These are phyloP conservation scores for Scheffersomyces lignosus DNA, from an alignment of 805 yeast genomes.

Conservation along the genomic window DNA sequence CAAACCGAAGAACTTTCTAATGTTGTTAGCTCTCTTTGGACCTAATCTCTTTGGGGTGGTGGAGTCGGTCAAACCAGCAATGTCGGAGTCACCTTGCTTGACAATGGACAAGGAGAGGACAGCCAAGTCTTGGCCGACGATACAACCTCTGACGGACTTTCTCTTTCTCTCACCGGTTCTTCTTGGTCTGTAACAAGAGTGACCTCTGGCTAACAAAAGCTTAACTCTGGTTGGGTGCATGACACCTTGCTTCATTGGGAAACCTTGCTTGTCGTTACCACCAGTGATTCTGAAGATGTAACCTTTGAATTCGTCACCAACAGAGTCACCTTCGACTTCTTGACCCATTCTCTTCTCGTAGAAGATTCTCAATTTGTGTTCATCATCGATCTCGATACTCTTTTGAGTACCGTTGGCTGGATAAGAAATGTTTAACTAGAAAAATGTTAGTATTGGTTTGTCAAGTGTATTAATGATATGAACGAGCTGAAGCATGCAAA, in stretches of 20 bases:
- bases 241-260: slow-evolving; percentile 99
- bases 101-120: slow-evolving; percentile 90
- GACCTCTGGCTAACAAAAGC: slow-evolving; percentile 88
- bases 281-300: slow-evolving; percentile 98
- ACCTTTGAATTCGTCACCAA: slow-evolving; percentile 99
- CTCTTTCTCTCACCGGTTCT: slow-evolving; percentile 99
- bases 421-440: slow-evolving; percentile 96
- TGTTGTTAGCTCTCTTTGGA: slow-evolving; percentile 99
- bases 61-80: slow-evolving; percentile 92
- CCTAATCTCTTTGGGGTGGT: slow-evolving; percentile 99
- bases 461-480: too few relatives aligned
- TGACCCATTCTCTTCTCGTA: slow-evolving; percentile 99
- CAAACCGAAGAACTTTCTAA: slow-evolving; percentile 99
- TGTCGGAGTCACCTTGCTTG: slow-evolving; percentile 96
- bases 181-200: slow-evolving; percentile 99
- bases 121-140: slow-evolving; percentile 95
- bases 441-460: slow-evolving; percentile 2
- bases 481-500: background rate
- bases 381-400: slow-evolving; percentile 97
- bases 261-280: slow-evolving; percentile 99
- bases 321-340: slow-evolving; percentile 98
- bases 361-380: slow-evolving; percentile 96
- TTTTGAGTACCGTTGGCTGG: slow-evolving; percentile 99
- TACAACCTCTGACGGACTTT: slow-evolving; percentile 99
- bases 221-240: slow-evolving; percentile 99